phyloP scores from a whole-genome alignment of 495 filamentous ascomycete species.

The Penicillium pulvis region DNA sequence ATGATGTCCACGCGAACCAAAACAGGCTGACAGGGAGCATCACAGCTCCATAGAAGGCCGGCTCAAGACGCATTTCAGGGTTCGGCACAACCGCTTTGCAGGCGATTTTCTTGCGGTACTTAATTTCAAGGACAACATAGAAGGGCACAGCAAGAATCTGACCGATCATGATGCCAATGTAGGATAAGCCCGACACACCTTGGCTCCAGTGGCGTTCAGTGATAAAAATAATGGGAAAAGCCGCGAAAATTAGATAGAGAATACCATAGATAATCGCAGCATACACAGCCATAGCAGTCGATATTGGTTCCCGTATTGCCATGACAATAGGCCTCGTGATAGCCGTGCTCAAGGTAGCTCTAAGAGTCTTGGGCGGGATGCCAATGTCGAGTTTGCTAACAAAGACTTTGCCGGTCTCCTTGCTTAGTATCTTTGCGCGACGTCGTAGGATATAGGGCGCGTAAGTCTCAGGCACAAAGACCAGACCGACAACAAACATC shows the following conservation, averaged over 20 bases:
- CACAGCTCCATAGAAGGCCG: slow-evolving; percentile 50
- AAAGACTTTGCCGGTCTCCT: slow-evolving; percentile 48
- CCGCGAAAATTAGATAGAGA: slow-evolving; percentile 75
- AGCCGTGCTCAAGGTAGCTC: slow-evolving; percentile 22
- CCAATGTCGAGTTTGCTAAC: slow-evolving; percentile 13
- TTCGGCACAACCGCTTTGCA: slow-evolving; percentile 2
- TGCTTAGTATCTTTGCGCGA: slow-evolving; percentile 41
- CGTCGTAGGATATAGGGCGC: slow-evolving; percentile 44
- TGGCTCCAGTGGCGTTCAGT: slow-evolving; percentile 66
- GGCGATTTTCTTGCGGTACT: slow-evolving; percentile 19
- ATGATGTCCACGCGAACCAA: slow-evolving; percentile 64
- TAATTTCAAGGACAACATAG: slow-evolving; percentile 25
- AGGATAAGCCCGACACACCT: slow-evolving; percentile 64
- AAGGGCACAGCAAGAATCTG: slow-evolving; percentile 60
- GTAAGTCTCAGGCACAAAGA: slow-evolving; percentile 53
- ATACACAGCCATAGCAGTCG: slow-evolving; percentile 59
- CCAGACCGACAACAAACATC: slow-evolving; percentile 40
- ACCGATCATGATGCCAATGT: slow-evolving; percentile 69
- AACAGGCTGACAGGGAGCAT: slow-evolving; percentile 57
- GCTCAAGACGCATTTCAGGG: slow-evolving; percentile 33
- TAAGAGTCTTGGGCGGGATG: slow-evolving; percentile 9
- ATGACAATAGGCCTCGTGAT: slow-evolving; percentile 32
- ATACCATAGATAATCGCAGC: slow-evolving; percentile 68
- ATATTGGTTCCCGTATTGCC: slow-evolving; percentile 46
- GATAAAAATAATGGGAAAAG: slow-evolving; percentile 68